Evolutionary conservation across 345 rosid species (phyloP), one percentile per base, ranked within the genome.

Genomic region (Lumnitzera littorea): DNA sequence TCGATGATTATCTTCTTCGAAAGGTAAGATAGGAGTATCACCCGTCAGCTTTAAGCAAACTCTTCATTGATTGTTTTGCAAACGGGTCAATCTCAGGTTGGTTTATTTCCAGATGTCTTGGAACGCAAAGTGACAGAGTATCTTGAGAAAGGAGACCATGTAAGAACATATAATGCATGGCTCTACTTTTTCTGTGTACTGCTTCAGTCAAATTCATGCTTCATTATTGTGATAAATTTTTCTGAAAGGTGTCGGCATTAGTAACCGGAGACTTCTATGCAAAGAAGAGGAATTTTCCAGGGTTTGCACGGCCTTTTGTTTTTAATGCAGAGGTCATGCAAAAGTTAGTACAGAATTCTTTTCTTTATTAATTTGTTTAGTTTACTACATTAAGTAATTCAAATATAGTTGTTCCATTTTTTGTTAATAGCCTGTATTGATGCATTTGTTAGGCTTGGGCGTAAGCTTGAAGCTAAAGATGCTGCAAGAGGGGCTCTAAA

Each of bases 271-370:
- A 91, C 41, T 91, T 91, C 74, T 91, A 91, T 63, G 64, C 85
- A 36, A 91, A 66, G 80, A 86, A 86, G 71, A 82, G 84, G 47
- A 76, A 81, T 46, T 91, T 91, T 72, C 95, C 95, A 3, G 98
- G 98, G 72, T 91, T 88, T 70, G 96, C 90, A 72, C 72, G 91
- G 55, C 98, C 98, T 56, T 86, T 83, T 73, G 95, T 83, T 15
- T 91, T 83, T 72, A 75, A 85, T 58, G 91, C 95, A 27, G 80
- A 83, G 77, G 66, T 91, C 69, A 51, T 91, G 62, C 84, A 69
- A 53, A 88, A 70, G 91, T 86, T 53, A 49, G 90, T 75, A 69
- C 62, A 67, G 43, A 36, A 36, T 36, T 36, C 20, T 36, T 36
- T 36, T 27, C 31, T 9, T 36, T 36, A 20, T 36, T 36, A 36